Evolutionary conservation across 2,329 filamentous ascomycete genomes (phyloP), one percentile per base, ranked within the genome.

Genomic region (Capronia coronata): DNA sequence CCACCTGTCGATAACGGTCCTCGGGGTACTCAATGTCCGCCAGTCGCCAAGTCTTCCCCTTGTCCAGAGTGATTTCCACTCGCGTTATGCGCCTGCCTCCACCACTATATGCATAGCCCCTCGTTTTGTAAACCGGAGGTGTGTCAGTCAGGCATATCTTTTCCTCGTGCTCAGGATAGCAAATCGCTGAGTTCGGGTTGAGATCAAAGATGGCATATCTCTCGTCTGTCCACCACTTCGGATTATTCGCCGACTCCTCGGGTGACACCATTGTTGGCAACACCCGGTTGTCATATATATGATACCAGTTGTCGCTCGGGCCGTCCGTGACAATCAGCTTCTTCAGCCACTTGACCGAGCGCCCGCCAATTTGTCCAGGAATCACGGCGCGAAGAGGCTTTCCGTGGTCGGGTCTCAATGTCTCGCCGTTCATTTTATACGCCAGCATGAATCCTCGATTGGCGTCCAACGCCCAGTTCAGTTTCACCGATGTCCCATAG

Each of bases 301-400:
- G 90, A 62, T 95, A 95, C 87, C 88, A 94, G 63, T 94, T 95
- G 55, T 91, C 84, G 63, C 88, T 94, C 0, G 89, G 88, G 19
- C 76, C 73, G 8, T 82, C 78, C 0, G 88, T 91, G 43, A 96
- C 67, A 37, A 89, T 84, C 52, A 96, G 77, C 57, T 76, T 83
- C 70, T 84, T 91, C 51, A 96, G 65, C 90, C 90, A 96, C 67
- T 96, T 96, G 25, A 96, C 89, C 65, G 87, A 94, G 55, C 90
- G 78, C 1, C 89, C 90, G 27, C 90, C 90, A 54, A 96, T 95
- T 66, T 94, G 88, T 0, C 90, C 90, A 0, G 90, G 90, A 2
- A 96, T 86, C 6, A 95, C 82, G 5, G 84, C 82, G 54, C 90
- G 77, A 35, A 96, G 68, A 1, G 90, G 90, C 58, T 86, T 86